Base-by-base conservation (phyloP, 805 yeast genomes). In the Kodamaea laetipori region DNA sequence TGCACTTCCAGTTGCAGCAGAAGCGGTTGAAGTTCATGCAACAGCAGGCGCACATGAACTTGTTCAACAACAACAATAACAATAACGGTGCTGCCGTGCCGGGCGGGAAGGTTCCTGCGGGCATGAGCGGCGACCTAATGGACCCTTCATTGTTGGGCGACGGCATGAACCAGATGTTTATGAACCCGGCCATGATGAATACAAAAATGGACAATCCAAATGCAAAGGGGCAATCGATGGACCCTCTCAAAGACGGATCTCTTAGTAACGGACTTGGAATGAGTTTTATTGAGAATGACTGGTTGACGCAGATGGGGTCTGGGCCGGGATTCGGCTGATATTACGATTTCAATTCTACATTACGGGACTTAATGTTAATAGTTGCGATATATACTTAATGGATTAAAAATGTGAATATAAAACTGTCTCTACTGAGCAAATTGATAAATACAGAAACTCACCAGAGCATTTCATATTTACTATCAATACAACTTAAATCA, bases 261-360 rank as follows among this genome's bases (percentile, higher is more conserved):
- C 40, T 34, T n/a, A 35, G 39, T 13, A 35, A 41, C 32, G 43
- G 41, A 13, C 26, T 32, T 34, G 41, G 30, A 16, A 39, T 46
- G 43, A 40, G 41, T 33, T 47, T 45, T 12, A 34, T 50, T 16
- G 50, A 48, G 30, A 38, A 49, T 30, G 67, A 63, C 44, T 64
- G 69, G 69, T 53, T 63, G 42, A 58, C 60, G 34, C 55, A 56
- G 46, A 56, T 64, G 58, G 69, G 66, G 3, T 51, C 66, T 0
- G 66, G 67, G 1, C 65, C 68, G 2, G 66, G 67, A 9, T 63
- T 63, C 40, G 52, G 49, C 11, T 55, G 41, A 30, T 30, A 9
- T 30, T 30, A 30, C 34, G 17, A 30, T 16, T 30, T 30, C 34
- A 30, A 30, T 30, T 30, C 34, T 13, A 13, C 34, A 13, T 28